Evolutionary conservation across 768 basidiomycete species (phyloP), one percentile per base, ranked within the genome.

Genomic region (Dentipellis sp.): DNA sequence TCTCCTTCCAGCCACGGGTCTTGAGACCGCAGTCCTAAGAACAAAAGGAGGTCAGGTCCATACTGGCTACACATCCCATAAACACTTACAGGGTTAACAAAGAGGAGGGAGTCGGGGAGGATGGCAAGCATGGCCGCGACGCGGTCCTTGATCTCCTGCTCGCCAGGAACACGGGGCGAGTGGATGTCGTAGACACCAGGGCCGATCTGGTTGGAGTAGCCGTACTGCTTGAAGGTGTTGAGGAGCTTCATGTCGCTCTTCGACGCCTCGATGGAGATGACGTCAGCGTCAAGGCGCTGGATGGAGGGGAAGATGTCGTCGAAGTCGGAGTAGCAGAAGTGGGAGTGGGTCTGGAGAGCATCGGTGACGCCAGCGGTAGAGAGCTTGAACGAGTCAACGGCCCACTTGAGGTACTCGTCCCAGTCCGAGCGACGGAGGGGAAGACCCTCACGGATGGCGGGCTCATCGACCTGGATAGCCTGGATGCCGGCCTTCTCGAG

Each of bases 131-230:
- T 93, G 62, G 83, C 72, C 71, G 81, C 81, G 69, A 98, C 78
- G 66, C 94, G 90, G 65, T 94, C 87, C 77, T 85, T 88, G 76
- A 98, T 94, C 78, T 99, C 97, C 71, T 93, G 81, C 65, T 85
- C 83, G 58, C 83, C 76, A 47, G 97, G 97, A 61, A 99, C 91
- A 83, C 97, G 94, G 60, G 97, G 97, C 64, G 94, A 97, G 80
- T 98, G 97, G 75, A 99, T 97, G 71, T 97, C 94, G 69, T 97
- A 97, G 68, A 97, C 92, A 81, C 93, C 95, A 17, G 95, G 95
- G 57, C 95, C 94, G 68, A 98, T 97, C 76, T 91, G 86, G 79
- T 94, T 95, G 56, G 91, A 88, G 80, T 98, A 98, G 46, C 90
- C 89, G 72, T 91, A 89, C 58, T 88, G 78, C 80, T 91, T 86